phyloP scores from a whole-genome alignment of 768 basidiomycete species.

The Naematelia aurantialba region DNA sequence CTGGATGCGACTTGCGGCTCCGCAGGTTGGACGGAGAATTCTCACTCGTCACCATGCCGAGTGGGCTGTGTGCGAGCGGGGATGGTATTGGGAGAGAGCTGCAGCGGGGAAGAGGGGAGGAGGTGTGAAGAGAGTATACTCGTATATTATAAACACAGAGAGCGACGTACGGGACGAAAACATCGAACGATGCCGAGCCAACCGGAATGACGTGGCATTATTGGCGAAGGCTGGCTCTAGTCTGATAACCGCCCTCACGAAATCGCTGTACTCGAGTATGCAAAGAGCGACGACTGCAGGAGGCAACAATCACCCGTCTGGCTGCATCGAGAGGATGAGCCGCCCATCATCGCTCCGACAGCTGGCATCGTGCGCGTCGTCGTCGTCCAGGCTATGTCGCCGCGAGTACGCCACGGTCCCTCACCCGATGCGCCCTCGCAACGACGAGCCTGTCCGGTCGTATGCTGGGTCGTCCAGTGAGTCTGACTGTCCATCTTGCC shows the following conservation, averaged over 20 bases:
- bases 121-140: not conserved
- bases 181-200: not conserved
- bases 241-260: not conserved
- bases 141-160: not conserved
- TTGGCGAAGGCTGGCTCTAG: not conserved
- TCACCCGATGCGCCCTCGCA: not conserved
- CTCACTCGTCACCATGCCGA: constrained; percentile 4
- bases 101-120: not conserved
- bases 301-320: too few species aligned
- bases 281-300: too few species aligned
- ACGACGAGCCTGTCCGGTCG: not conserved
- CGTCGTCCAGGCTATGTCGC: not conserved
- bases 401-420: not conserved
- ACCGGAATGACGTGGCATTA: not conserved
- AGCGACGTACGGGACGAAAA: not conserved
- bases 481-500: not conserved
- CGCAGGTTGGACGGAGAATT: constrained; percentile 21
- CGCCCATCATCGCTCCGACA: not conserved
- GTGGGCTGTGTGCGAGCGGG: too few species aligned
- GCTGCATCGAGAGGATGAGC: not conserved
- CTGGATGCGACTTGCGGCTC: constrained; percentile 17
- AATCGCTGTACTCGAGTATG: too few species aligned
- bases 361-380: not conserved
- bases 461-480: not conserved
- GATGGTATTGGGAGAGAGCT: not conserved